Percentiles rank a stretch among this genome's conserved stretches.
phyloP scores from a whole-genome alignment of 176 grass and related monocot genomes.

The Aegilops speltoides region DNA sequence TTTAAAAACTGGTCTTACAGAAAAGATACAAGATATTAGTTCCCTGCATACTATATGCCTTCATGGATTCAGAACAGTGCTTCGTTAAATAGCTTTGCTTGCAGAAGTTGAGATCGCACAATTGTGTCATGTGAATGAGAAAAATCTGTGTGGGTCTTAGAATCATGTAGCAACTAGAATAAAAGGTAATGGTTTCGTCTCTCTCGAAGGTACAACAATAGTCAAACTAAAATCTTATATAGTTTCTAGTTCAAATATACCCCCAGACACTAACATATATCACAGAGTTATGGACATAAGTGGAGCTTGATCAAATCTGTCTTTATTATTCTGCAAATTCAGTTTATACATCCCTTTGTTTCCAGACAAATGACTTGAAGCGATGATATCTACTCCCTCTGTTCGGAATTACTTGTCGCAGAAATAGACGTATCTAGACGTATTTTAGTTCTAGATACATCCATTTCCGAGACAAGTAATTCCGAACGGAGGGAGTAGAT shows the following conservation, averaged over 20 bases:
- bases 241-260: background rate
- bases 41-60: background rate
- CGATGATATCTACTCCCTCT: background rate
- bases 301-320: background rate
- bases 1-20: background rate
- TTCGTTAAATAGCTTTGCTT: background rate
- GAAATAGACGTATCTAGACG: too few relatives aligned
- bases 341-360: background rate
- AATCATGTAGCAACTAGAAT: background rate
- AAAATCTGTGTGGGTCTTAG: background rate
- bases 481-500: too few relatives aligned
- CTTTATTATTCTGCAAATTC: background rate
- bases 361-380: background rate
- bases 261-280: conserved; percentile 10
- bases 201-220: background rate
- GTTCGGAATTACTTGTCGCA: too few relatives aligned
- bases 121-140: background rate
- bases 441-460: too few relatives aligned
- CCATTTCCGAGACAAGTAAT: too few relatives aligned
- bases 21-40: background rate
- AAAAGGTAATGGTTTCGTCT: background rate
- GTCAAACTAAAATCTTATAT: background rate
- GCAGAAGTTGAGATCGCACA: background rate
- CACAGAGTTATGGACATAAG: background rate
- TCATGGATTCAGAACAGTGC: background rate